Evolutionary conservation across 805 yeast species (phyloP).

Genomic region (Phaffomyces opuntiae): DNA sequence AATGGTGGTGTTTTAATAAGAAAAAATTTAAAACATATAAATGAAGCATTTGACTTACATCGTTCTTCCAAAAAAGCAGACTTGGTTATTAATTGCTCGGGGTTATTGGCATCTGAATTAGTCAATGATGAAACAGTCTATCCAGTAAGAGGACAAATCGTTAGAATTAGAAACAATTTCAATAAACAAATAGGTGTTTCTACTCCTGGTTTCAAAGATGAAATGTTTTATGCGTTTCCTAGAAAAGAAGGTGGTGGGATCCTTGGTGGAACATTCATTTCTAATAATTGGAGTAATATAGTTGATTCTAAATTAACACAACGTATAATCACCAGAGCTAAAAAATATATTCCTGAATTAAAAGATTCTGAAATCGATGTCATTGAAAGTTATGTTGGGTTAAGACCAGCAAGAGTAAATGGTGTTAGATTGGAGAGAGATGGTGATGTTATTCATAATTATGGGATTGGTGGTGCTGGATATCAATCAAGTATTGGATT

Average conservation of each 20-base stretch:
- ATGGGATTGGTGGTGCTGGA: conserved; percentile 74
- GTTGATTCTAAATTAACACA: conserved; percentile 39
- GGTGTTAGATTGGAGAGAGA: conserved; percentile 50
- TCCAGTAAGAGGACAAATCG: conserved; percentile 57
- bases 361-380: conserved; percentile 35
- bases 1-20: conserved; percentile 45
- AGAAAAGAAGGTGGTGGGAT: conserved; percentile 68
- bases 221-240: conserved; percentile 57
- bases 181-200: conserved; percentile 26
- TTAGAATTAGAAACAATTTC: conserved; percentile 28
- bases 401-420: conserved; percentile 58
- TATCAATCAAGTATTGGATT: conserved; percentile 68
- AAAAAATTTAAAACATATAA: conserved; percentile 33
- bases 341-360: conserved; percentile 24
- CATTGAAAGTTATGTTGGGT: conserved; percentile 49
- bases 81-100: conserved; percentile 52
- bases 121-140: conserved; percentile 36
- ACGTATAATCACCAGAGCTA: conserved; percentile 32
- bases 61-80: conserved; percentile 35
- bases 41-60: conserved; percentile 42
- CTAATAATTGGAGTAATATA: conserved; percentile 25
- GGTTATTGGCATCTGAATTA: conserved; percentile 39
- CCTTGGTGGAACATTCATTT: conserved; percentile 45
- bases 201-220: conserved; percentile 30
- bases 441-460: conserved; percentile 46